Base-by-base conservation (phyloP, 2,329 filamentous ascomycete species). In the Hymenoscyphus scutula region DNA sequence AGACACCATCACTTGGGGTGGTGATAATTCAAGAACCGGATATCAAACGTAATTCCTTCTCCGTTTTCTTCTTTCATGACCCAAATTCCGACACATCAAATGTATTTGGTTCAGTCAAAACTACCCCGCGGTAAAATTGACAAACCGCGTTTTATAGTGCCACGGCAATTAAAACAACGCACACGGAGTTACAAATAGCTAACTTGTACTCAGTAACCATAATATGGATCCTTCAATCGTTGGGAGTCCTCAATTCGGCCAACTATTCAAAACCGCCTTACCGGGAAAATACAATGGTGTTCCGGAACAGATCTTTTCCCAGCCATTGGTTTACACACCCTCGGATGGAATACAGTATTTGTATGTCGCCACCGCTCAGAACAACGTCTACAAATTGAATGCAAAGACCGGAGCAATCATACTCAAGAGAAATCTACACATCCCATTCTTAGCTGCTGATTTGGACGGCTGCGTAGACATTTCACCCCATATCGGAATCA, bases 181-280 rank as follows among this genome's bases (percentile, higher is more conserved):
- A 6, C 25, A 13, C 45, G 8, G 10, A 51, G 45, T 51, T 51
- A 2, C 6, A 25, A 5, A 51, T 11, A 25, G 23, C 61, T 66
- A 53, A 67, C 54, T 2, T 19, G 11, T 17, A 5, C 54, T 13
- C 37, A 75, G 73, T 23, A 87, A 84, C 69, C 84, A 88, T 70
- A 87, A 87, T 73, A 83, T 88, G 80, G 83, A 87, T 68, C 85
- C 85, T 0, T 77, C 80, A 15, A 75, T 86, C 8, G 83, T 88
- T 1, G 79, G 76, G 48, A 83, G 81, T 61, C 73, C 79, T 2
- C 78, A 82, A 58, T 87, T 86, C 65, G 81, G 79, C 23, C 80
- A 84, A 63, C 73, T 86, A 7, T 87, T 84, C 76, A 79, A 77
- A 67, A 81, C 80, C 0, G 56, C 69, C 0, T 76, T 86, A 1